Evolutionary conservation across 257 asterid genomes (phyloP).

Genomic region (Rehmannia glutinosa): DNA sequence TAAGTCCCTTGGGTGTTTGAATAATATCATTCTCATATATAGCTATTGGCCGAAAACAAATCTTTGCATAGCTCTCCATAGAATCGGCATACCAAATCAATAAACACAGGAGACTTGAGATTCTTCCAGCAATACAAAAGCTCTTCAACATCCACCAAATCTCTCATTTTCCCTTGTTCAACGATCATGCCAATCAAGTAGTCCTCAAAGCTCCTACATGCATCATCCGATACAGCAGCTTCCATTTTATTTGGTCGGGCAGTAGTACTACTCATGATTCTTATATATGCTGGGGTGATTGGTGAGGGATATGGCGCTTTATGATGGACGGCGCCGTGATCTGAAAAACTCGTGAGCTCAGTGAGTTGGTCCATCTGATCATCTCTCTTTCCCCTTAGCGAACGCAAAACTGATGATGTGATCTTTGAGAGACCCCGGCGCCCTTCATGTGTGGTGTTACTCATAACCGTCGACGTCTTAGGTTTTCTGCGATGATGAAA

Average conservation of each 20-base stretch:
- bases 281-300: conserved; percentile 56
- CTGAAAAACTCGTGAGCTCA: conserved; percentile 53
- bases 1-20: too few species aligned
- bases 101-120: conserved; percentile 50
- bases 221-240: conserved; percentile 27
- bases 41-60: conserved; percentile 42
- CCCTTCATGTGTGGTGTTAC: neutral
- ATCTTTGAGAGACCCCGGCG: conserved; percentile 17
- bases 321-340: too few species aligned
- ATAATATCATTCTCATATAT: conserved; percentile 15
- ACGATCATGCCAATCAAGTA: conserved; percentile 63
- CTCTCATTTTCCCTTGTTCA: conserved; percentile 61
- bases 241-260: too few species aligned
- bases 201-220: conserved; percentile 69
- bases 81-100: conserved; percentile 62
- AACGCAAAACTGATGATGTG: conserved; percentile 24
- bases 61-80: conserved; percentile 69
- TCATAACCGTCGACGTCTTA: neutral
- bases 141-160: conserved; percentile 70
- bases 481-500: conserved; percentile 13
- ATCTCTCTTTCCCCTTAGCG: conserved; percentile 18
- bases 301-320: conserved; percentile 73
- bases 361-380: conserved; percentile 27
- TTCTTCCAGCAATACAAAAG: conserved; percentile 61
- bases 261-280: too few species aligned